Evolutionary conservation across 2,329 filamentous ascomycete genomes (phyloP).

Genomic region (Aspergillus carbonarius): DNA sequence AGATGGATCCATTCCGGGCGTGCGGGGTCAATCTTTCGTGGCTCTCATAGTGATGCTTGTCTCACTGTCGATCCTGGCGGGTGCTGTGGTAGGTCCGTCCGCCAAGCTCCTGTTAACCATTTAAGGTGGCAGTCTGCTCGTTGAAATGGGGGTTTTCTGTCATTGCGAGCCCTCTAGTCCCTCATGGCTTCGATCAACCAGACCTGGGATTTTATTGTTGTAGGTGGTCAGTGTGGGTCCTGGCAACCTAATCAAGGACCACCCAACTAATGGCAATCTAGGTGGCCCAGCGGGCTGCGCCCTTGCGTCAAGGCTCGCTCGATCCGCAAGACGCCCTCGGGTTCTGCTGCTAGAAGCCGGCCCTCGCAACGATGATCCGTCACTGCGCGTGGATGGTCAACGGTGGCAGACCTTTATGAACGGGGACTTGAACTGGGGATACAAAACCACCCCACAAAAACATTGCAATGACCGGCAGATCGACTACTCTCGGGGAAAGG

Average conservation of each 20-base stretch:
- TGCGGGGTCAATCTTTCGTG: not conserved
- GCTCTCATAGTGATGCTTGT: not conserved
- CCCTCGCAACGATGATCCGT: slow-evolving; percentile 47
- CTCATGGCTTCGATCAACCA: not conserved
- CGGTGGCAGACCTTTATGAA: slow-evolving; percentile 55
- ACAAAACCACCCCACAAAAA: slow-evolving; percentile 51
- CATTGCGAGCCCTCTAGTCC: too few species aligned
- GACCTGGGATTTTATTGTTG: slow-evolving; percentile 9
- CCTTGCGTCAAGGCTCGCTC: slow-evolving; percentile 55
- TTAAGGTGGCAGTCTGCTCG: not conserved
- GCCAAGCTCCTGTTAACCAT: not conserved
- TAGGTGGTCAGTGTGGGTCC: not conserved
- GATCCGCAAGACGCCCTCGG: slow-evolving; percentile 47
- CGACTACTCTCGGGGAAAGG: slow-evolving; percentile 52
- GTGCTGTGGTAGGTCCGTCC: not conserved
- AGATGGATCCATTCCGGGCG: not conserved
- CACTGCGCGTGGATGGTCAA: slow-evolving; percentile 54
- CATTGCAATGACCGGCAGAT: slow-evolving; percentile 47
- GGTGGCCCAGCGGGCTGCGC: slow-evolving; percentile 62
- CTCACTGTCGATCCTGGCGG: not conserved
- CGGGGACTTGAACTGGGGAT: slow-evolving; percentile 54
- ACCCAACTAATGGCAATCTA: slow-evolving; percentile 23
- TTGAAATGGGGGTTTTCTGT: too few species aligned
- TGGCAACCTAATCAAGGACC: not conserved
- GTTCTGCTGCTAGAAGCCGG: slow-evolving; percentile 65